Evolutionary conservation across 352 stramenopile genomes (phyloP), one percentile per base, ranked within the genome.

Genomic region (Sclerospora graminicola): DNA sequence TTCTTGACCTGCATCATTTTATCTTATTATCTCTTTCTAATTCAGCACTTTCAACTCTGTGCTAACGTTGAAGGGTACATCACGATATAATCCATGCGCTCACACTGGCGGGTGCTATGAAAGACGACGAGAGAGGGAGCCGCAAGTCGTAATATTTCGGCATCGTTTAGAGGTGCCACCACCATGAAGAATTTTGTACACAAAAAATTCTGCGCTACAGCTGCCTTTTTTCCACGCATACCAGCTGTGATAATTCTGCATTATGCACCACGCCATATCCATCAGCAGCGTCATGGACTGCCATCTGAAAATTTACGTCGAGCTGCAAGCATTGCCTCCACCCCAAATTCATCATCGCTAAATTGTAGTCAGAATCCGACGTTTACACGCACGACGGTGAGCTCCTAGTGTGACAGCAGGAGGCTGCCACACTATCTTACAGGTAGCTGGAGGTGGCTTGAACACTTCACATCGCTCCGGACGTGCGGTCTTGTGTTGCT

Each of bases 161-260:
- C 52, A 19, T 57, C 44, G 24, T 4, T 15, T 31, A 54, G 43
- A 8, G n/a, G 19, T 3, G 41, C 30, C 9, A 43, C 20, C 8
- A 63, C 54, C 13, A 67, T 36, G 56, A 69, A 80, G 39, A 86
- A 84, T 54, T 78, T 82, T 39, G 74, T 71, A 20, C 70, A 70
- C 24, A 79, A 13, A 45, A 66, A 82, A 8, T 52, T 54, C 31
- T 60, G 55, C 5, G 70, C 70, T 16, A 77, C 57, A 3, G 42
- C 28, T 7, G 57, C 37, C 60, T 84, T 74, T 40, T 75, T 57
- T 10, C 30, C 38, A 27, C 60, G 49, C 52, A 84, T 69, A 19
- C 47, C 54, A 18, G 36, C 33, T 57, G 26, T 5, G 42, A 1
- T 9, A 69, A 19, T 6, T 48, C 36, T 19, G 43, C 45, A n/a